Evolutionary conservation across 1,284 basidiomycete genomes (phyloP), one percentile per base, ranked within the genome.

Genomic region (Psilocybe mexicana): DNA sequence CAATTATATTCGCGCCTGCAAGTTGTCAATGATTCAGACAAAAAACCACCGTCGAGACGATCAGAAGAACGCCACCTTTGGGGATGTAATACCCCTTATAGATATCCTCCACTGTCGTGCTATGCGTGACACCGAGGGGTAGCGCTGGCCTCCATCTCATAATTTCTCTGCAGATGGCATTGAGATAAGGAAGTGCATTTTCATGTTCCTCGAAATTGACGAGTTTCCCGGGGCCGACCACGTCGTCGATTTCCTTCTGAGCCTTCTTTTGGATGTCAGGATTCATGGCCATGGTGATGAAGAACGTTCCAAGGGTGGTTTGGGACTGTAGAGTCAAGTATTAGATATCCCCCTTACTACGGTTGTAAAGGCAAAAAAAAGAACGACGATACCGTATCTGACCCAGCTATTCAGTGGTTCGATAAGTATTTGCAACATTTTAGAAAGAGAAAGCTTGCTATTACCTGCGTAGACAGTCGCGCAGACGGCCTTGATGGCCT

Each of bases 191-290:
- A 12, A 58, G 46, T 5, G 26, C 48, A 8, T 52, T 40, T 0
- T 46, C n/a, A 4, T 76, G 69, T 66, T 83, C 82, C 6, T 77
- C 72, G 40, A 77, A 66, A 30, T 67, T 74, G 6, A 79, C 79
- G 23, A 83, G 71, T 18, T 77, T 70, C 44, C 72, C 69, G 26
- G 48, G 60, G 11, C 81, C 80, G 56, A 81, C 69, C 5, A 81
- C 76, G 24, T 63, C 55, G 63, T 84, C 82, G 48, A 85, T 74
- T 67, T 85, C 83, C 10, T 67, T 69, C 61, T 82, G 81, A 2
- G 78, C 78, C 64, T 77, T 80, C 60, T 67, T 67, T 62, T 78
- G 77, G 0, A 77, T 76, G 6, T 77, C 70, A 0, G 83, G 81
- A 64, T 80, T 68, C 46, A 76, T 65, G 14, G 75, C 70, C 79